phyloP scores from a whole-genome alignment of 2,329 filamentous ascomycete genomes.

The Phaeosphaeria sp. region DNA sequence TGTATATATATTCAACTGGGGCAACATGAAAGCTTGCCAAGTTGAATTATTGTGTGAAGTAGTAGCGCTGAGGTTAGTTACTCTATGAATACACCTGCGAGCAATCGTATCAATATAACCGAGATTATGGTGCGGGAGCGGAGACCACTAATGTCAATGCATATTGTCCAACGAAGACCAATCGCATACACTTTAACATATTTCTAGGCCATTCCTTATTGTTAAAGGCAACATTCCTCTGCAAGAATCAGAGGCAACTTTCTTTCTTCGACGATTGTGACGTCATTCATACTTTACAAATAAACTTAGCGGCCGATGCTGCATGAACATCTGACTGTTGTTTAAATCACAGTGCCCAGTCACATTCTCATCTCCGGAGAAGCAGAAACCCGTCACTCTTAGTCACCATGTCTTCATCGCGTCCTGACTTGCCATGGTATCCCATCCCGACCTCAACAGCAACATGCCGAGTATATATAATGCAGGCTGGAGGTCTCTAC shows the following conservation, averaged over 20 bases:
- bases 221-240: neutral
- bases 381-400: neutral
- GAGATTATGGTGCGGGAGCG: neutral
- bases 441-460: conserved; percentile 27
- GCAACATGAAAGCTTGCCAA: neutral
- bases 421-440: conserved; percentile 29
- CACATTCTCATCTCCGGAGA: too few species aligned
- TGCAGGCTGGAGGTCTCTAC: conserved; percentile 50
- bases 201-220: neutral
- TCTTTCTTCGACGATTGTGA: neutral
- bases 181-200: too few species aligned
- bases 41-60: neutral
- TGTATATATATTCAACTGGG: conserved; percentile 3
- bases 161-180: neutral
- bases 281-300: conserved; percentile 4
- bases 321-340: neutral
- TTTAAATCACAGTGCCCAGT: neutral
- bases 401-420: conserved; percentile 1
- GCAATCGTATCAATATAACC: neutral
- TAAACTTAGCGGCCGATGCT: neutral
- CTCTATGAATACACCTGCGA: neutral
- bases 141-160: neutral
- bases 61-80: neutral
- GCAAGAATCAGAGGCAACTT: neutral
- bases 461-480: conserved; percentile 41